These are phyloP conservation scores for Dactylellina cionopaga DNA, from an alignment of 2,329 filamentous ascomycete species.

Conservation along the genomic window DNA sequence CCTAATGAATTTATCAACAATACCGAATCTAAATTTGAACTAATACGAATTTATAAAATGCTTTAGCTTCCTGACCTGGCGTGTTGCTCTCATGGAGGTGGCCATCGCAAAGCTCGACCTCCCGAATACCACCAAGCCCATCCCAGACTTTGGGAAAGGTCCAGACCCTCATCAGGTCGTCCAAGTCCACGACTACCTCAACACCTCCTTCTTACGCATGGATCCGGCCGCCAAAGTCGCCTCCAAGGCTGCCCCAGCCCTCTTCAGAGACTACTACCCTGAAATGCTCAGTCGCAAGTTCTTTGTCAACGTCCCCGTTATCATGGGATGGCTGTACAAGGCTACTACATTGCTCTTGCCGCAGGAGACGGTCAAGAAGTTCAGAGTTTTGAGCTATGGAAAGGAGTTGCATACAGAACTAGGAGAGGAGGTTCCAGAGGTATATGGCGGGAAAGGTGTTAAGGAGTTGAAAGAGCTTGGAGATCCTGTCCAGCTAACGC, in stretches of 20 bases:
- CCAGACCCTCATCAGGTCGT: conserved; percentile 88
- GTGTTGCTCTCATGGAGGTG: conserved; percentile 88
- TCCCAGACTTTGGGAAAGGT: conserved; percentile 72
- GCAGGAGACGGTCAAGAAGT: conserved; percentile 78
- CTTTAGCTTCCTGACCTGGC: conserved; percentile 84
- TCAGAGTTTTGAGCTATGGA: conserved; percentile 80
- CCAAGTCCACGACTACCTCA: conserved; percentile 93
- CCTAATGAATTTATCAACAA: background rate
- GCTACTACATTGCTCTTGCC: conserved; percentile 80
- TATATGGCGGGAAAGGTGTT: conserved; percentile 79
- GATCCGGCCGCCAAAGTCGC: conserved; percentile 79
- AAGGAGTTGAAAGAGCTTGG: conserved; percentile 63
- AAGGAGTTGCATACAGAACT: conserved; percentile 74
- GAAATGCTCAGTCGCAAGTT: conserved; percentile 91
- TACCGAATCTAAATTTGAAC: background rate
- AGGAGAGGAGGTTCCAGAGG: conserved; percentile 73
- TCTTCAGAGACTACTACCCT: conserved; percentile 84
- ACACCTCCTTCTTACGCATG: conserved; percentile 85
- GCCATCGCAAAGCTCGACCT: conserved; percentile 80
- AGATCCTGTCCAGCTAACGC: conserved; percentile 25
- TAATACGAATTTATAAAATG: background rate
- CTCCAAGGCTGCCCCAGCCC: conserved; percentile 80
- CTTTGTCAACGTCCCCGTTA: conserved; percentile 89
- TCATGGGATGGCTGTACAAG: conserved; percentile 88
- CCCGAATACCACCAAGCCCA: conserved; percentile 72